phyloP scores from a whole-genome alignment of 2,329 filamentous ascomycete genomes.

The Talaromyces rugulosus region DNA sequence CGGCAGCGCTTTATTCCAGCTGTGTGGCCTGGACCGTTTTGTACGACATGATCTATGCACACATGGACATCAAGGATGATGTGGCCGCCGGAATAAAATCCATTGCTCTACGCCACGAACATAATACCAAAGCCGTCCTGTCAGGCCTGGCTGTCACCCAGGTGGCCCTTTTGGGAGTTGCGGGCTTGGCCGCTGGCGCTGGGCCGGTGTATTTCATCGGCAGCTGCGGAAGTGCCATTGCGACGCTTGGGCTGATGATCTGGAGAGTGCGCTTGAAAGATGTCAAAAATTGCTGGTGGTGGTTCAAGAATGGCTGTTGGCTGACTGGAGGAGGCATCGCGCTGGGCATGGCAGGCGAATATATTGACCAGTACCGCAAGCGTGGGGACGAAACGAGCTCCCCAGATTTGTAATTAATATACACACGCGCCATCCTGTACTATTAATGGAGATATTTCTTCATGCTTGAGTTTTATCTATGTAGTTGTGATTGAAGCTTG shows the following conservation, averaged over 20 bases:
- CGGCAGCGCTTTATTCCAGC: conserved; percentile 43
- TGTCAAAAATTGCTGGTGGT: conserved; percentile 59
- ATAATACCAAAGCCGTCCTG: conserved; percentile 43
- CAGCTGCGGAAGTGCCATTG: conserved; percentile 53
- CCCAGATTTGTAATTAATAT: not conserved
- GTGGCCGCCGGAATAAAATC: conserved; percentile 48
- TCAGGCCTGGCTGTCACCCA: conserved; percentile 38
- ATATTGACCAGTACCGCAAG: conserved; percentile 32
- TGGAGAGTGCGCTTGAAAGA: conserved; percentile 54
- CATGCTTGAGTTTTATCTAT: not conserved
- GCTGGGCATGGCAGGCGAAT: conserved; percentile 53
- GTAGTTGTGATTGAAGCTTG: too few relatives aligned
- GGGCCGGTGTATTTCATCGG: conserved; percentile 57
- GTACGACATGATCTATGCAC: conserved; percentile 51
- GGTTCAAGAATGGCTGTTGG: conserved; percentile 61
- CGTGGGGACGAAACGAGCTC: conserved; percentile 20
- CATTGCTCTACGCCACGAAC: conserved; percentile 47
- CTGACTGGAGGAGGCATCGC: conserved; percentile 58
- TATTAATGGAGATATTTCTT: not conserved
- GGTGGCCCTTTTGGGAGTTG: conserved; percentile 39
- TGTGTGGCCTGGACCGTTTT: conserved; percentile 47
- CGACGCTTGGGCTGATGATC: conserved; percentile 56
- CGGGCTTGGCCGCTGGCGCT: conserved; percentile 47
- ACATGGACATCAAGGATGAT: conserved; percentile 51
- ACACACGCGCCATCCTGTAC: not conserved